Base-by-base conservation (phyloP, 164 flowering plant genomes). In the Hamamelis virginiana region DNA sequence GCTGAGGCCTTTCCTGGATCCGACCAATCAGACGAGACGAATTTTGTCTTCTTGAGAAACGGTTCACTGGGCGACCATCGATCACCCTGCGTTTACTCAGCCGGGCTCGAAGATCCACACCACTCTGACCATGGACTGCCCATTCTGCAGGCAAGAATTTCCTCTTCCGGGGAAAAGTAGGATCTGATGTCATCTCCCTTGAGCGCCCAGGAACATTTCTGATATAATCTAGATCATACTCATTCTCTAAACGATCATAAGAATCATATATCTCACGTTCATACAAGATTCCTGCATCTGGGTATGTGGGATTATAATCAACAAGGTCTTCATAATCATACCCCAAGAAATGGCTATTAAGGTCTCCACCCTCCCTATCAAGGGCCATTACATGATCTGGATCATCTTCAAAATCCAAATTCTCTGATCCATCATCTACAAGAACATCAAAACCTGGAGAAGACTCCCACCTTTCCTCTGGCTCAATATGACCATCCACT, bases 361-460 rank as follows among this genome's bases (percentile, higher is more conserved):
- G 71, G 38, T 72, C 80, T 59, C 78, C 47, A 10, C 45, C 69
- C n/a, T 78, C 87, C 62, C 70, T 50, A 46, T 83, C 84, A 74
- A 47, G 69, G 14, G 59, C 76, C 18, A 65, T 50, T 47, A 74
- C 21, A 52, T 84, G 78, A 38, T 82, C 85, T 19, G 69, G 64
- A 61, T 80, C 82, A 51, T 82, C 87, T 74, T 80, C 81, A 69
- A 62, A 76, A 46, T 47, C 83, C 65, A 74, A 53, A 53, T 77
- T 65, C 72, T 84, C 87, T 9, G 81, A 73, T 58, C 76, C 74
- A 66, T 77, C 80, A 70, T 86, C 87, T 22, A 89, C 96, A 56
- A 91, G 87, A 50, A 91, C 93, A 78, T 90, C 96, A 75, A 90
- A 83, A 5, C 91, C 96, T 3, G 91, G 89, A 19, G 93, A 86